Base-by-base conservation (phyloP, 192 early-diverging fungal genomes). In the Coemansia sp. region DNA sequence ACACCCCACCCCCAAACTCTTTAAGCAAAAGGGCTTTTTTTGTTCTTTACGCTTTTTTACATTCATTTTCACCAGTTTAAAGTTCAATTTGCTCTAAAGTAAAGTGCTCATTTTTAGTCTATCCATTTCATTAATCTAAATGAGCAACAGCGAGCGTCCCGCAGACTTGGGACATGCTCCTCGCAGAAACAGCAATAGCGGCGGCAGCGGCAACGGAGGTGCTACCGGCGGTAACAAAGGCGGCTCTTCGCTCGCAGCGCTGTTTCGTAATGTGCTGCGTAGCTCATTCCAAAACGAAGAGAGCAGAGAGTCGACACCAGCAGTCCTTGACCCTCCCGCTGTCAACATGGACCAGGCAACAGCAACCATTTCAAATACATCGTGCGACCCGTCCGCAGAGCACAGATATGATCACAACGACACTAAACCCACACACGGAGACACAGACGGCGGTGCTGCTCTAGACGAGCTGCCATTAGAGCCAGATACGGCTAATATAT, bases 181-280 rank as follows among this genome's bases (percentile, higher is more conserved):
- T 49, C 22, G 24, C 47, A 49, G 25, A 18, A 49, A 25, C 47
- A 49, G 25, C 23, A 25, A 27, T 24, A 25, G 47, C 47, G 25
- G 47, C 24, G n/a, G 53, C 40, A 22, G 45, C 45, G 18, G 53
- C 33, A 46, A 70, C 34, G 34, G 34, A 6, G 9, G 34, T 37
- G 34, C 9, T 37, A 52, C 54, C 40, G 23, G 46, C 59, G 61
- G 22, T 27, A 45, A 47, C 42, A 55, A 42, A 13, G 22, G 42
- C 11, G 44, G 67, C 49, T 19, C 62, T 22, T 42, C 61, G 33
- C 33, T 78, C 12, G 55, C 47, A 7, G 46, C 59, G 5, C 42
- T 78, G 17, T 66, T 78, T 43, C 75, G 75, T 42, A 67, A 69
- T 59, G 59, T 71, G 54, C 58, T 78, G 44, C 62, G 57, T 42